Conservation (phyloP, 495 filamentous ascomycete species). For the Trichoderma erinaceum region DNA sequence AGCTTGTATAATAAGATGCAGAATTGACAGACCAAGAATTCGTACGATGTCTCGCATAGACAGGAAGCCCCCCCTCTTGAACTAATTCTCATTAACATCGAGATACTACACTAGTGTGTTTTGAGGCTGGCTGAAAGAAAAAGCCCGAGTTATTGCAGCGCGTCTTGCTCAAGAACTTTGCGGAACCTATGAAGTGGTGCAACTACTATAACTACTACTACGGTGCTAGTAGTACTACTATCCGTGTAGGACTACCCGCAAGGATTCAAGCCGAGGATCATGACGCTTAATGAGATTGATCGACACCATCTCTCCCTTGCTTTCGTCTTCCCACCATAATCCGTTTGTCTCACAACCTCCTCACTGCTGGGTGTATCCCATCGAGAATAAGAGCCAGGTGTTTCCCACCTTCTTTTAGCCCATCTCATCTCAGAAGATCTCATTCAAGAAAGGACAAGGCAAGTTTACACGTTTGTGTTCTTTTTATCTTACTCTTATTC, state of each 20-base stretch:
- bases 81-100: background rate
- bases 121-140: background rate
- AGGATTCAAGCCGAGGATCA: background rate
- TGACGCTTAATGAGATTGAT: background rate
- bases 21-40: background rate
- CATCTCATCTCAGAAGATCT: background rate
- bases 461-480: background rate
- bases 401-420: background rate
- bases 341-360: background rate
- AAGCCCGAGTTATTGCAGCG: background rate
- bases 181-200: background rate
- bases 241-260: background rate
- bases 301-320: background rate
- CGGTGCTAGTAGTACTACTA: background rate
- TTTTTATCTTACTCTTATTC: background rate
- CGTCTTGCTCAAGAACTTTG: background rate
- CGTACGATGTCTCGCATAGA: background rate
- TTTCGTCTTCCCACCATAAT: background rate
- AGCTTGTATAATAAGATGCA: conserved; percentile 6
- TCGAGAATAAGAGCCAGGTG: background rate
- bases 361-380: background rate
- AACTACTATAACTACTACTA: background rate
- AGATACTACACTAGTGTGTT: background rate
- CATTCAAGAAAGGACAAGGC: background rate
- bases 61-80: background rate